A percentile compares a stretch with the other conserved stretches of the same genome.
Evolutionary conservation across 768 basidiomycete genomes (phyloP).

Genomic region (Lactarius indigo): DNA sequence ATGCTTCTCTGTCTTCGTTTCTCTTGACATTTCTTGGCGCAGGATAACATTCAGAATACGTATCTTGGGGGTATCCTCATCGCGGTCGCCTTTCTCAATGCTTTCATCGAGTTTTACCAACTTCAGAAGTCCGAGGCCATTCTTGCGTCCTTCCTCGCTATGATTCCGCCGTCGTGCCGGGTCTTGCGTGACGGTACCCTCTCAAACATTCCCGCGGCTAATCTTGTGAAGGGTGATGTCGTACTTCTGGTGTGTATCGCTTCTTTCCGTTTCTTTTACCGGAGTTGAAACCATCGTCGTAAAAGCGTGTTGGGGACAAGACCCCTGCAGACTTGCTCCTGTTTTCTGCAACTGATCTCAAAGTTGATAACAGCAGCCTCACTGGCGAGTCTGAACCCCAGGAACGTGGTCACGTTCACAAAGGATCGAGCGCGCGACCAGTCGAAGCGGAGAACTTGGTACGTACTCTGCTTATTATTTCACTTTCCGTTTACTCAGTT

Average conservation of each 20-base stretch:
- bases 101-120: conserved; percentile 66
- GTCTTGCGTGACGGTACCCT: conserved; percentile 58
- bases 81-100: conserved; percentile 63
- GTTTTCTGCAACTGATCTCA: conserved; percentile 58
- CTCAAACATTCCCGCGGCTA: conserved; percentile 52
- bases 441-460: conserved; percentile 68
- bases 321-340: conserved; percentile 65
- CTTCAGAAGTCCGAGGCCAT: conserved; percentile 73
- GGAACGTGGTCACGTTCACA: conserved; percentile 46
- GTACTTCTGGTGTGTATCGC: conserved; percentile 49
- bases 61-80: conserved; percentile 71
- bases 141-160: conserved; percentile 65
- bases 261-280: not conserved
- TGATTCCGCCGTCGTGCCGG: conserved; percentile 68
- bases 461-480: conserved; percentile 15
- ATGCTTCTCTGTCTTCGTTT: not conserved
- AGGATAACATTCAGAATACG: conserved; percentile 61
- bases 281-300: not conserved
- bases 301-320: conserved; percentile 64
- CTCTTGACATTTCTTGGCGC: conserved; percentile 14
- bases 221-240: conserved; percentile 63
- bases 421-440: conserved; percentile 46
- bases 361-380: conserved; percentile 68
- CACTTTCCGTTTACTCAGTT: not conserved
- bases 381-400: conserved; percentile 72